Evolutionary conservation across 108 stramenopile species (phyloP).

Genomic region (Cylindrotheca fusiformis): DNA sequence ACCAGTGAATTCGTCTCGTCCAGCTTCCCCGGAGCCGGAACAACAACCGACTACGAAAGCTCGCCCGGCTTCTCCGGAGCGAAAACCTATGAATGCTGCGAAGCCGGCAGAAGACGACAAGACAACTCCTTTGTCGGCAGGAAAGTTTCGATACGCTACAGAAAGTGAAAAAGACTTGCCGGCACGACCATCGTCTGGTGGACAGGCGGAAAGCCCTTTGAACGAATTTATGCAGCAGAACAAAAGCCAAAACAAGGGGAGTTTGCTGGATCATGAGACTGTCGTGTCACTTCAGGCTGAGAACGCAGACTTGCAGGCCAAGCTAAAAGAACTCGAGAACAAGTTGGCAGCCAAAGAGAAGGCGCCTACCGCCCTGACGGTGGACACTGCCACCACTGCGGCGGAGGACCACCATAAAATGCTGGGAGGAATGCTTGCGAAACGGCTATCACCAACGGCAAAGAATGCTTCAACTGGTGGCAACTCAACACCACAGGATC

Average conservation of each 20-base stretch:
- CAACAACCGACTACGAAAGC: neutral
- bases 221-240: neutral
- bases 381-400: neutral
- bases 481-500: neutral
- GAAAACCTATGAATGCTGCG: neutral
- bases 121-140: too few relatives aligned
- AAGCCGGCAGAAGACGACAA: neutral
- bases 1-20: neutral
- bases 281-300: neutral
- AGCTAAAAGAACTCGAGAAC: neutral
- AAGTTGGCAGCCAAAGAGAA: neutral
- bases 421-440: slow-evolving; percentile 12
- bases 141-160: too few relatives aligned
- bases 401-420: slow-evolving; percentile 1
- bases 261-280: neutral
- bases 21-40: neutral
- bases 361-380: neutral
- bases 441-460: slow-evolving; percentile 1
- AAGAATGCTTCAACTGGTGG: neutral
- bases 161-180: neutral
- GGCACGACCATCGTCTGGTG: neutral
- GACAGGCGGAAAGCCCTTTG: neutral
- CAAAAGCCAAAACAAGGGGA: neutral
- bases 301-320: neutral
- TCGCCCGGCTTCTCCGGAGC: neutral